Base-by-base conservation (phyloP, 345 rosid species). In the Toxicodendron radicans region DNA sequence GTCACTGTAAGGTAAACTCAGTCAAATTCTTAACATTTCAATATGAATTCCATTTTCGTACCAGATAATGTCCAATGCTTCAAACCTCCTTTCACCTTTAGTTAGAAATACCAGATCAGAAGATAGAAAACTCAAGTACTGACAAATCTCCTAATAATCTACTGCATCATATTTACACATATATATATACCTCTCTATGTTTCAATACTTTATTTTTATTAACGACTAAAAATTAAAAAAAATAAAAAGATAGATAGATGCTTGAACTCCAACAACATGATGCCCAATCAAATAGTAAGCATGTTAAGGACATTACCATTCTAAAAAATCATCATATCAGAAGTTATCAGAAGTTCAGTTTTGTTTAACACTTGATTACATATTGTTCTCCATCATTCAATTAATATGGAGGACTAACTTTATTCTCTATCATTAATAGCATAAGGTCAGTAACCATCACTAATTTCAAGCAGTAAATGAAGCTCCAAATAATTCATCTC, bases 381-480 rank as follows among this genome's bases (percentile, higher is more conserved):
- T 38, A 38, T 63, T 11, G 67, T n/a, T 63, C 30, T 41, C 67
- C 48, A 43, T 13, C 62, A 35, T 41, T 57, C 53, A 24, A 70
- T 16, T 69, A 11, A 3, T 5, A 51, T 35, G 10, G 35, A 56
- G 10, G 5, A 52, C 30, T 11, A 54, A 7, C 51, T 52, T 58
- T 69, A 48, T 20, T 68, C 61, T 65, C 53, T 20, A 46, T 66
- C 61, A 54, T 54, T 11, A 35, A 20, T 61, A 21, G 17, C 10
- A 9, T 7, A 69, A 66, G 35, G 72, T 54, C 21, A 54, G 43
- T 38, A 48, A 48, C 48, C 49, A 16, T 14, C 57, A 24, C 41
- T 24, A 66, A 66, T 49, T 66, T 70, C 53, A 70, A 70, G 51
- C 24, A 70, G 14, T 57, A 21, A n/a, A 70, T 10, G 27, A 24